Evolutionary conservation across 345 rosid genomes (phyloP).

Genomic region (Geranium rotundifolium): DNA sequence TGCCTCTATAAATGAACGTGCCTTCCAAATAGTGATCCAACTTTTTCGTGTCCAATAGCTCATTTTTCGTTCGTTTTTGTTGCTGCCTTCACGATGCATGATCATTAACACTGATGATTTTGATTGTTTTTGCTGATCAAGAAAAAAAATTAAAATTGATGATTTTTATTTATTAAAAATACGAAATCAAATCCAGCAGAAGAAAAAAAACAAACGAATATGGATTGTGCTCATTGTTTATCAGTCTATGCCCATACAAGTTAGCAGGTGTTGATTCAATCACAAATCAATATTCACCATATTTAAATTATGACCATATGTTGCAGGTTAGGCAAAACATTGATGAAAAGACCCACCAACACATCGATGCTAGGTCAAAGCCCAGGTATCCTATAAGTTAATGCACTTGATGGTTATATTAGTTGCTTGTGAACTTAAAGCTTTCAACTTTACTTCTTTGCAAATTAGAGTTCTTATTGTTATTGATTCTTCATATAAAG

Average conservation of each 20-base stretch:
- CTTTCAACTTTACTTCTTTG: too few species aligned
- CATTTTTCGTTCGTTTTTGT: neutral
- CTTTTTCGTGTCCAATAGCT: too few species aligned
- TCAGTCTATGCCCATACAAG: neutral
- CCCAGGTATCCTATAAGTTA: conserved; percentile 42
- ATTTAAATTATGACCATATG: conserved; percentile 3
- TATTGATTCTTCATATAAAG: too few species aligned
- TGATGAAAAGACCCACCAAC: conserved; percentile 20
- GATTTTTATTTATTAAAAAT: too few species aligned
- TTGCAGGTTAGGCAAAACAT: conserved; percentile 42
- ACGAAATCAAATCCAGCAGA: neutral
- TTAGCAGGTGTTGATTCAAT: neutral
- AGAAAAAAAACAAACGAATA: neutral
- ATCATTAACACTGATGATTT: too few species aligned
- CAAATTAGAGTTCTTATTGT: too few species aligned
- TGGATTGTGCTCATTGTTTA: neutral
- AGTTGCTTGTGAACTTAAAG: neutral
- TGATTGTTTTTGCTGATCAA: too few species aligned
- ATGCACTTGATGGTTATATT: neutral
- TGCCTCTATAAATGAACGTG: too few species aligned
- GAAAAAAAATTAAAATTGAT: too few species aligned
- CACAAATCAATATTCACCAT: neutral
- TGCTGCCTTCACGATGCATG: too few species aligned
- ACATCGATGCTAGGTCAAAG: conserved; percentile 77
- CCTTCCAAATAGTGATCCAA: too few species aligned